Conservation (phyloP, 495 filamentous ascomycete genomes). For the Tuber melanosporum region DNA sequence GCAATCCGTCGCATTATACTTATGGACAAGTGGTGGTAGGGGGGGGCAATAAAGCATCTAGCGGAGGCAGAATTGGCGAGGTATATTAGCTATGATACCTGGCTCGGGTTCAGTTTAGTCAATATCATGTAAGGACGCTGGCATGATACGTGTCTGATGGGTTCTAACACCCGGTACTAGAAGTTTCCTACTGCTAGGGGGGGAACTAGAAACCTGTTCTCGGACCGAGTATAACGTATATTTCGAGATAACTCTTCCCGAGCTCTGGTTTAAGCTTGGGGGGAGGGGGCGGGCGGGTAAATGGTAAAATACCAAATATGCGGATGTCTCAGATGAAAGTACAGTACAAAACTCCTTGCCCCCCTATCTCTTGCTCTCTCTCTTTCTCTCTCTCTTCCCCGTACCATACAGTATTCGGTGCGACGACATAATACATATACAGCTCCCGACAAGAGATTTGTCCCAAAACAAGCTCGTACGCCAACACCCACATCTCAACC, state of each 20-base stretch:
- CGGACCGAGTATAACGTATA: not conserved
- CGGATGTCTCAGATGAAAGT: not conserved
- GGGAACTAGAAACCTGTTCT: not conserved
- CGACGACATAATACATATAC: not conserved
- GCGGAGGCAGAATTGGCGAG: not conserved
- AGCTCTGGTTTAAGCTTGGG: not conserved
- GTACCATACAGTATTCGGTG: not conserved
- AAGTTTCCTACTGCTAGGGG: not conserved
- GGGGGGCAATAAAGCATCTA: not conserved
- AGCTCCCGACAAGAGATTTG: not conserved
- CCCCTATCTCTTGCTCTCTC: not conserved
- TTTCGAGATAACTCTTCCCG: not conserved
- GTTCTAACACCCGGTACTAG: not conserved
- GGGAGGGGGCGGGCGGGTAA: not conserved
- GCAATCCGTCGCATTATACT: not conserved
- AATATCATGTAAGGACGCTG: not conserved
- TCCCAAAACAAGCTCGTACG: not conserved
- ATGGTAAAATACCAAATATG: not conserved
- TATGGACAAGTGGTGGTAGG: not conserved
- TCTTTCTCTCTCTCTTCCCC: no score
- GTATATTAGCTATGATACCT: not conserved
- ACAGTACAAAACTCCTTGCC: not conserved
- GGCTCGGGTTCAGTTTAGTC: not conserved
- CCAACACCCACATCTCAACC: not conserved
- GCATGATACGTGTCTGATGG: not conserved